phyloP scores from a whole-genome alignment of 2,329 filamentous ascomycete species.

The Dichotomopilus funicola region DNA sequence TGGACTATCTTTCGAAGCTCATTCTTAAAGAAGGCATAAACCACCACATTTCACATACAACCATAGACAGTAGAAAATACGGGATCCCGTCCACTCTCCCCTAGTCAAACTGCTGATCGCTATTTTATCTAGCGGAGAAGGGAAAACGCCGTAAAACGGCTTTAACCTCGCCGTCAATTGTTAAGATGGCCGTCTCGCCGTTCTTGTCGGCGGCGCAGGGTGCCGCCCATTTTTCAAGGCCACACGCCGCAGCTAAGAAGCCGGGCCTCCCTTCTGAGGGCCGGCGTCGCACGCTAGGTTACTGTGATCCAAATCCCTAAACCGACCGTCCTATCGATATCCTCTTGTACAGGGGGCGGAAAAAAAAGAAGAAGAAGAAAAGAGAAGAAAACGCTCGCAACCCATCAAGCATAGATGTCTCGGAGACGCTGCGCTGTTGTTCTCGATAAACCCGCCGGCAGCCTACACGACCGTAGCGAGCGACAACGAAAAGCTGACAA shows the following conservation, averaged over 20 bases:
- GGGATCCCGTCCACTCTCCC: conserved; percentile 3
- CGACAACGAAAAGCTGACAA: conserved; percentile 4
- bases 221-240: neutral
- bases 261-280: neutral
- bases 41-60: too few species aligned
- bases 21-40: too few species aligned
- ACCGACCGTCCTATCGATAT: too few species aligned
- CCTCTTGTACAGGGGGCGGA: neutral
- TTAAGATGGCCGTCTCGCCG: conserved; percentile 1
- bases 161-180: neutral
- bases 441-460: neutral
- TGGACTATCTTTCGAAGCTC: too few species aligned
- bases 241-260: neutral
- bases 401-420: neutral
- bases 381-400: neutral
- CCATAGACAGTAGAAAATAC: neutral
- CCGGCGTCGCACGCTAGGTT: neutral
- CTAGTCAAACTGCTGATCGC: neutral
- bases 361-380: neutral
- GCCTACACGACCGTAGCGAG: neutral
- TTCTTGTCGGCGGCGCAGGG: neutral
- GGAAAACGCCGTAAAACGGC: conserved; percentile 1
- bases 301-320: neutral
- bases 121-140: neutral
- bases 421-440: neutral